Percentiles rank a stretch among this genome's conserved stretches.
Evolutionary conservation across 2,329 filamentous ascomycete genomes (phyloP).

Genomic region (Pyrenochaeta sp.): DNA sequence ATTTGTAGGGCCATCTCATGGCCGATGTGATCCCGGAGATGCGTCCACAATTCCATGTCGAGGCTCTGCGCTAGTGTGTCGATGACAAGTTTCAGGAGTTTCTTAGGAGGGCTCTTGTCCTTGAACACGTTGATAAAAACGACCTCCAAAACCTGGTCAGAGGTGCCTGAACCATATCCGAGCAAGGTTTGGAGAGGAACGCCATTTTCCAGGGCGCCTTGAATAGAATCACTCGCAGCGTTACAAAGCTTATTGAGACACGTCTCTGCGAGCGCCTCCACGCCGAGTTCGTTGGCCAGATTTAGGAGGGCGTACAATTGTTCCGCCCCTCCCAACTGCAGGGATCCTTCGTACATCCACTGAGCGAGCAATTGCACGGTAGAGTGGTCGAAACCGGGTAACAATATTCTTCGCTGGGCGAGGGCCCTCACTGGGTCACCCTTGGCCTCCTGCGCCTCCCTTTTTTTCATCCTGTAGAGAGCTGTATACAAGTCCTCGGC

Average conservation of each 20-base stretch:
- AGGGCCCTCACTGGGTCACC: constrained; percentile 16
- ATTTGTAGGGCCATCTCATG: constrained; percentile 6
- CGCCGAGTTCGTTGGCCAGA: constrained; percentile 21
- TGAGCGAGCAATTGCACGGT: constrained; percentile 21
- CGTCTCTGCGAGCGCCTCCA: constrained; percentile 17
- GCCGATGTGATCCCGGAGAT: constrained; percentile 7
- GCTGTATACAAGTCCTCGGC: constrained; percentile 1
- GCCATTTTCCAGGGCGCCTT: constrained; percentile 6
- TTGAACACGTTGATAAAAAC: constrained; percentile 31
- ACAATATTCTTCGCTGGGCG: constrained; percentile 25
- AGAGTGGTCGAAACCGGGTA: constrained; percentile 10
- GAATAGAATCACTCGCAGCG: constrained; percentile 9
- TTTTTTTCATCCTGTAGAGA: constrained; percentile 11
- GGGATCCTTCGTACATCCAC: constrained; percentile 25
- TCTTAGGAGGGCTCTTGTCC: constrained; percentile 11
- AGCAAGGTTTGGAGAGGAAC: constrained; percentile 11
- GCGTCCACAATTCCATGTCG: constrained; percentile 16
- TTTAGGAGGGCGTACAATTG: constrained; percentile 24
- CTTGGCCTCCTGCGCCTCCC: constrained; percentile 15
- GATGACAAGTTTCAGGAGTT: constrained; percentile 23
- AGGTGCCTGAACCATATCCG: not conserved
- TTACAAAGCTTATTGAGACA: constrained; percentile 22
- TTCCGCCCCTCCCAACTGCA: constrained; percentile 11
- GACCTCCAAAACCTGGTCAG: constrained; percentile 10
- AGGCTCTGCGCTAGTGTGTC: constrained; percentile 19